Evolutionary conservation across 768 basidiomycete species (phyloP).

Genomic region (Calocybe cyanea): DNA sequence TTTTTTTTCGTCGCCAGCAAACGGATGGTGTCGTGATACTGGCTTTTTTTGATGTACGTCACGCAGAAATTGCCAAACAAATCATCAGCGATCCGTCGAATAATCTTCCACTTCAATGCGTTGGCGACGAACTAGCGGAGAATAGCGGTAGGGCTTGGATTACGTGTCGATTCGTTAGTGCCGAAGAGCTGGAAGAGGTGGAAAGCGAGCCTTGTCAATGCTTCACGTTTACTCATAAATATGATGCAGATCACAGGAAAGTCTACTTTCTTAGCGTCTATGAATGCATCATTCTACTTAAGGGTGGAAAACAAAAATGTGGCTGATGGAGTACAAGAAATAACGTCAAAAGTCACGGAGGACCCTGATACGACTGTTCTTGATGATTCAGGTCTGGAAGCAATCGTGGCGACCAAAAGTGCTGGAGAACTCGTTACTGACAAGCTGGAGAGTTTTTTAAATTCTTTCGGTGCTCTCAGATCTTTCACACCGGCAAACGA

Average conservation of each 20-base stretch:
- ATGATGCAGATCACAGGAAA: conserved; percentile 47
- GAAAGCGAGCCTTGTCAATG: conserved; percentile 5
- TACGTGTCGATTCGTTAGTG: conserved; percentile 41
- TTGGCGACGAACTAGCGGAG: conserved; percentile 22
- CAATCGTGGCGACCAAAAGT: not conserved
- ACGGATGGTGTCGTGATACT: conserved; percentile 52
- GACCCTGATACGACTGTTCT: conserved; percentile 9
- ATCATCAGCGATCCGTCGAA: conserved; percentile 30
- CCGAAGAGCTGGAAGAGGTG: conserved; percentile 46
- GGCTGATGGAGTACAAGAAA: conserved; percentile 13
- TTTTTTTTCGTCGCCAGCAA: conserved; percentile 49
- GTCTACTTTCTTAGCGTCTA: conserved; percentile 46
- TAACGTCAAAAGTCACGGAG: conserved; percentile 6
- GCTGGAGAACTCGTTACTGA: conserved; percentile 19
- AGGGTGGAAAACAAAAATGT: conserved; percentile 30
- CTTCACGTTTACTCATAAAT: conserved; percentile 8
- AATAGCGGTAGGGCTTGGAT: conserved; percentile 25
- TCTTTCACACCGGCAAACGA: conserved; percentile 22
- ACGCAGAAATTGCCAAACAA: conserved; percentile 44
- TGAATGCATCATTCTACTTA: conserved; percentile 50
- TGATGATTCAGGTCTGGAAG: not conserved
- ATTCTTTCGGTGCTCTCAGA: conserved; percentile 32
- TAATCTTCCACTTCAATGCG: conserved; percentile 25
- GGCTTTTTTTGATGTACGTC: conserved; percentile 58
- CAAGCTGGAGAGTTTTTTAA: conserved; percentile 28